Evolutionary conservation across 176 grass and related monocot species (phyloP).

Genomic region (Hordeum marinum): DNA sequence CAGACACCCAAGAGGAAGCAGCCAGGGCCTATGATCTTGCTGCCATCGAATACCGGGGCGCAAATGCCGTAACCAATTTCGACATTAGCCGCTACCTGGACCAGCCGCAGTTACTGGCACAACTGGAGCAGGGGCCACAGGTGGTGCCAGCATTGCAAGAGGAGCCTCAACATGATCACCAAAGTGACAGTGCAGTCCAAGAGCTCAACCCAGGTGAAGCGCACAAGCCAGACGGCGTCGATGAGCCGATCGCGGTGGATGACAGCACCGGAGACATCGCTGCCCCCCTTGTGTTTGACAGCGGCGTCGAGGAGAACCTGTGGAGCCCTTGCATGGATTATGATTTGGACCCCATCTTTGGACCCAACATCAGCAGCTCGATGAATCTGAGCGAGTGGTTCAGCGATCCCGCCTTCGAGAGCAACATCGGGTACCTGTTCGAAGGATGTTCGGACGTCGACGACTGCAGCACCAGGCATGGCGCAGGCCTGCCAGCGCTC

Average conservation of each 20-base stretch:
- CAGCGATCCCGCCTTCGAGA: constrained; percentile 24
- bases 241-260: neutral
- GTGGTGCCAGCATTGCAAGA: constrained; percentile 33
- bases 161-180: constrained; percentile 21
- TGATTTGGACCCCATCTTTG: constrained; percentile 14
- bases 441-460: constrained; percentile 23
- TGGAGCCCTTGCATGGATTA: constrained; percentile 52
- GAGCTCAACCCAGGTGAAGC: constrained; percentile 1
- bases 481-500: constrained; percentile 13
- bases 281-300: neutral
- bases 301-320: constrained; percentile 18
- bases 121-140: constrained; percentile 35
- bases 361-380: constrained; percentile 9
- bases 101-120: constrained; percentile 27
- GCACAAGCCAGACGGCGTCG: neutral
- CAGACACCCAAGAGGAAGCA: constrained; percentile 92
- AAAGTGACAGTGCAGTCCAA: constrained; percentile 3
- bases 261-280: neutral
- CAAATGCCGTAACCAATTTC: constrained; percentile 84
- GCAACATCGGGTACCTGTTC: constrained; percentile 34
- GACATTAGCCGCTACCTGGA: constrained; percentile 71
- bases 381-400: constrained; percentile 34
- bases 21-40: constrained; percentile 97
- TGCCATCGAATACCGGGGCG: constrained; percentile 76
- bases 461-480: constrained; percentile 21